Conservation (phyloP, 2,329 filamentous ascomycete species). For the Ceratocystiopsis brevicomis region DNA sequence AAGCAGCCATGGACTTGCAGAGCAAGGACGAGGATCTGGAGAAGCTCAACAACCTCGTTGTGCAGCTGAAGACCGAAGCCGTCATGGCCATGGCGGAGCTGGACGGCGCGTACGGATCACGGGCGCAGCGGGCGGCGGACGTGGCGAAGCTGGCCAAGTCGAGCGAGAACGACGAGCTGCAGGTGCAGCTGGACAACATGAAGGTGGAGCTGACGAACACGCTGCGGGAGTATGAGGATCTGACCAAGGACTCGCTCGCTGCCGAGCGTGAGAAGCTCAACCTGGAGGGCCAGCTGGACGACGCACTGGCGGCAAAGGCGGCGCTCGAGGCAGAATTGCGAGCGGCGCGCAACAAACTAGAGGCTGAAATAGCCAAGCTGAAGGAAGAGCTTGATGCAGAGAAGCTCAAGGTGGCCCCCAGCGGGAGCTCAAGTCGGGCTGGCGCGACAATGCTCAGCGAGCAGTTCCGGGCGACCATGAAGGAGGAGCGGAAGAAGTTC, state of each 20-base stretch:
- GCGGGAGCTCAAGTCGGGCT: slow-evolving; percentile 18
- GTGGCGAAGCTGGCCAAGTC: slow-evolving; percentile 33
- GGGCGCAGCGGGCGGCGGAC: slow-evolving; percentile 38
- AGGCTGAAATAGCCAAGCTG: slow-evolving; percentile 24
- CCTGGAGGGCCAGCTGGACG: slow-evolving; percentile 24
- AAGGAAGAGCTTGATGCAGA: slow-evolving; percentile 34
- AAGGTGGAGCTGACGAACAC: slow-evolving; percentile 31
- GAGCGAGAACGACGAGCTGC: slow-evolving; percentile 26
- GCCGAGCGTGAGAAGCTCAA: slow-evolving; percentile 32
- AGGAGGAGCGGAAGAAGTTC: slow-evolving; percentile 37
- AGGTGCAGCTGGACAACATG: slow-evolving; percentile 29
- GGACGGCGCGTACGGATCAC: slow-evolving; percentile 40
- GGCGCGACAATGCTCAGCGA: slow-evolving; percentile 35
- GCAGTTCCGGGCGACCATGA: slow-evolving; percentile 36
- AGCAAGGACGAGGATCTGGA: slow-evolving; percentile 33
- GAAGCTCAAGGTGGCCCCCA: slow-evolving; percentile 22
- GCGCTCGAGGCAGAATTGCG: slow-evolving; percentile 22
- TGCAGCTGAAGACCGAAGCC: slow-evolving; percentile 42
- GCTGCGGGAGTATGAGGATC: slow-evolving; percentile 32
- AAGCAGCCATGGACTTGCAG: slow-evolving; percentile 25
- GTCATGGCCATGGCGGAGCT: slow-evolving; percentile 42
- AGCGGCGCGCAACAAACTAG: slow-evolving; percentile 19
- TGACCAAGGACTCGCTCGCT: slow-evolving; percentile 31
- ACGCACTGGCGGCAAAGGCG: slow-evolving; percentile 17
- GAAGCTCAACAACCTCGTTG: slow-evolving; percentile 29